Conservation (phyloP, 495 filamentous ascomycete genomes). For the Aspergillus sclerotioniger region DNA sequence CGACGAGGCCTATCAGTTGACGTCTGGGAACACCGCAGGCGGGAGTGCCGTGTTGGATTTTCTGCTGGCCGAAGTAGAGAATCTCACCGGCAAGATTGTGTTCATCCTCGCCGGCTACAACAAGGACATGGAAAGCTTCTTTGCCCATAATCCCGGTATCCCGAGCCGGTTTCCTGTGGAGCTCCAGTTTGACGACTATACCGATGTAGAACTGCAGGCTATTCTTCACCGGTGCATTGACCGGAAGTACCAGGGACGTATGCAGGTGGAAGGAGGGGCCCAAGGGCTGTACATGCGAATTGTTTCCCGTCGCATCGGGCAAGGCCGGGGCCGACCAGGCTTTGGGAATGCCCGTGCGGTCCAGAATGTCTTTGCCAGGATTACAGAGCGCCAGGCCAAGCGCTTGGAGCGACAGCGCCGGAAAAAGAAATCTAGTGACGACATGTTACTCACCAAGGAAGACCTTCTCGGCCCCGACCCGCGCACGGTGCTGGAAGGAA, state of each 20-base stretch:
- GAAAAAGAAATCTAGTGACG: constrained; percentile 32
- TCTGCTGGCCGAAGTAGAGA: constrained; percentile 73
- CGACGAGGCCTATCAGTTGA: constrained; percentile 76
- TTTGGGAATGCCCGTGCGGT: constrained; percentile 73
- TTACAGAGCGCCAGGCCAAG: constrained; percentile 57
- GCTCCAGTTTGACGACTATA: constrained; percentile 68
- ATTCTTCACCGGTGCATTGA: constrained; percentile 52
- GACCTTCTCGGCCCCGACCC: constrained; percentile 70
- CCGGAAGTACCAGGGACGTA: constrained; percentile 46
- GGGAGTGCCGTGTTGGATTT: constrained; percentile 60
- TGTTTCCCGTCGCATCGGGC: constrained; percentile 57
- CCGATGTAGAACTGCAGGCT: constrained; percentile 58
- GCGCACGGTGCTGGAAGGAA: constrained; percentile 44
- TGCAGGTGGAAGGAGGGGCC: constrained; percentile 60
- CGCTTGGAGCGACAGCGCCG: constrained; percentile 47
- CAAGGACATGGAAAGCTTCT: constrained; percentile 77
- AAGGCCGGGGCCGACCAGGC: constrained; percentile 60
- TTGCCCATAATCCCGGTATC: constrained; percentile 73
- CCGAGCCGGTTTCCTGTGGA: constrained; percentile 67
- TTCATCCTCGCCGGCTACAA: constrained; percentile 78
- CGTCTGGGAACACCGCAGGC: constrained; percentile 46
- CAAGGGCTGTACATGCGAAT: constrained; percentile 66
- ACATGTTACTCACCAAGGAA: constrained; percentile 54
- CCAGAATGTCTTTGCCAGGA: constrained; percentile 55
- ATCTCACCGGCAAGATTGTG: constrained; percentile 68